phyloP scores from a whole-genome alignment of 2,329 filamentous ascomycete genomes.

The Boeremia exigua region DNA sequence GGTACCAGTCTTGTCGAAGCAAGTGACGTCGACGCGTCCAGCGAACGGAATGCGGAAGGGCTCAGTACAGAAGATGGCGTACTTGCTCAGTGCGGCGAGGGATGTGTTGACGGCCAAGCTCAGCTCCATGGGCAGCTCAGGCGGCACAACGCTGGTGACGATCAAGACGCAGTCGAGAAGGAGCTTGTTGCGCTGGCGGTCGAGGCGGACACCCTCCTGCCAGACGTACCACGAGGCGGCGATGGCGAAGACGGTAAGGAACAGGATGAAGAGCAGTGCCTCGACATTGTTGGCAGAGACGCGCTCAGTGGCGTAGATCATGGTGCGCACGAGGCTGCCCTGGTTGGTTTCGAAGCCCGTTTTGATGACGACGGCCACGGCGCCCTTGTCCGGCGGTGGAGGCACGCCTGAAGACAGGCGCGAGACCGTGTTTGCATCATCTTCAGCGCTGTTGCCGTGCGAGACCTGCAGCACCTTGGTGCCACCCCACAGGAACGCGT shows the following conservation, averaged over 20 bases:
- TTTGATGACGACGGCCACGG: slow-evolving; percentile 92
- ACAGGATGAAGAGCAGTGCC: slow-evolving; percentile 95
- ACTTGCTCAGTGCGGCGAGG: slow-evolving; percentile 90
- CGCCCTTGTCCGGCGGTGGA: slow-evolving; percentile 88
- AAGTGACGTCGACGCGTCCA: slow-evolving; percentile 92
- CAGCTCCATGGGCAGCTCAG: slow-evolving; percentile 97
- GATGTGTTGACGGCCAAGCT: slow-evolving; percentile 97
- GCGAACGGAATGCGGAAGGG: slow-evolving; percentile 98
- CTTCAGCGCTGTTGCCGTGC: slow-evolving; percentile 80
- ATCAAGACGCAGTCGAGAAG: slow-evolving; percentile 97
- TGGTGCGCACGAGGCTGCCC: slow-evolving; percentile 94
- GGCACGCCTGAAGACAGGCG: slow-evolving; percentile 78
- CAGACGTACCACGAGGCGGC: slow-evolving; percentile 99
- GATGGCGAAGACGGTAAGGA: slow-evolving; percentile 93
- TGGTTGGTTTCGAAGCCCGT: slow-evolving; percentile 99
- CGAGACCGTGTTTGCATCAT: slow-evolving; percentile 62
- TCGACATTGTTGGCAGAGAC: slow-evolving; percentile 98
- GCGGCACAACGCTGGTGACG: slow-evolving; percentile 96
- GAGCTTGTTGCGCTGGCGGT: slow-evolving; percentile 96
- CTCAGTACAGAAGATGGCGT: slow-evolving; percentile 97
- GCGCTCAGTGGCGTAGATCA: slow-evolving; percentile 99
- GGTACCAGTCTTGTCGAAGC: slow-evolving; percentile 98
- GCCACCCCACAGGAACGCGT: slow-evolving; percentile 92
- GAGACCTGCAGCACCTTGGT: slow-evolving; percentile 97
- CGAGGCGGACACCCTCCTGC: slow-evolving; percentile 92